These are phyloP conservation scores for Phaeosphaeriaceae sp. DNA, from an alignment of 2,329 filamentous ascomycete genomes.

Conservation along the genomic window DNA sequence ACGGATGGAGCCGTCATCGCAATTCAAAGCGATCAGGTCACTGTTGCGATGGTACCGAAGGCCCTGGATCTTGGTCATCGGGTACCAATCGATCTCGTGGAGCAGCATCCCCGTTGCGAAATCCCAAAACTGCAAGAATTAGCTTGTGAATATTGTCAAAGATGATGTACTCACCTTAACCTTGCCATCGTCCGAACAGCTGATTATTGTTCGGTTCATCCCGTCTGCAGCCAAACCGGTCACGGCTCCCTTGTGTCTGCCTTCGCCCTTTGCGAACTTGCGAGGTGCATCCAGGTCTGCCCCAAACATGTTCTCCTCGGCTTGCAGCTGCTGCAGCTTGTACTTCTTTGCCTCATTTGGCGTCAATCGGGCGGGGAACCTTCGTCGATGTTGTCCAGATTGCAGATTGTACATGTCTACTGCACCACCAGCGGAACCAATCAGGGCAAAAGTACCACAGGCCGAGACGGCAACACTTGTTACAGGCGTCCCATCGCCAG, in stretches of 20 bases:
- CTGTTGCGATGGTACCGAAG: slow-evolving; percentile 83
- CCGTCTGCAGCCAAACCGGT: slow-evolving; percentile 88
- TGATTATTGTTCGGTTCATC: slow-evolving; percentile 86
- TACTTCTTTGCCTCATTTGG: slow-evolving; percentile 79
- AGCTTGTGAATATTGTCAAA: slow-evolving; percentile 8
- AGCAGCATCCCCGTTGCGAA: slow-evolving; percentile 82
- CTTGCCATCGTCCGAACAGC: slow-evolving; percentile 87
- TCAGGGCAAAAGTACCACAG: slow-evolving; percentile 90
- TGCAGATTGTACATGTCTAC: slow-evolving; percentile 98
- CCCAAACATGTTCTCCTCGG: slow-evolving; percentile 52
- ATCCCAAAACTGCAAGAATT: slow-evolving; percentile 77
- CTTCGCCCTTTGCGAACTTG: slow-evolving; percentile 59
- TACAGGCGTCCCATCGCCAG: slow-evolving; percentile 81
- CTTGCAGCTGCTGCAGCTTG: slow-evolving; percentile 68
- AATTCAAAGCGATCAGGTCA: slow-evolving; percentile 86
- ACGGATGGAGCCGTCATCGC: slow-evolving; percentile 86
- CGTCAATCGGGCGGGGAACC: slow-evolving; percentile 81
- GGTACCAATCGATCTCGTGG: slow-evolving; percentile 83
- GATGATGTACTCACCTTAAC: slow-evolving; percentile 66
- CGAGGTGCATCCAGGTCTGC: slow-evolving; percentile 29
- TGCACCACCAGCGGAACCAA: slow-evolving; percentile 82
- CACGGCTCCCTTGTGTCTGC: slow-evolving; percentile 80
- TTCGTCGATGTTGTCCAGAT: slow-evolving; percentile 85
- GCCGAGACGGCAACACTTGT: slow-evolving; percentile 84
- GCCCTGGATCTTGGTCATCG: slow-evolving; percentile 75